Conservation (phyloP, 345 rosid genomes). For the Noccaea bulbosa region DNA sequence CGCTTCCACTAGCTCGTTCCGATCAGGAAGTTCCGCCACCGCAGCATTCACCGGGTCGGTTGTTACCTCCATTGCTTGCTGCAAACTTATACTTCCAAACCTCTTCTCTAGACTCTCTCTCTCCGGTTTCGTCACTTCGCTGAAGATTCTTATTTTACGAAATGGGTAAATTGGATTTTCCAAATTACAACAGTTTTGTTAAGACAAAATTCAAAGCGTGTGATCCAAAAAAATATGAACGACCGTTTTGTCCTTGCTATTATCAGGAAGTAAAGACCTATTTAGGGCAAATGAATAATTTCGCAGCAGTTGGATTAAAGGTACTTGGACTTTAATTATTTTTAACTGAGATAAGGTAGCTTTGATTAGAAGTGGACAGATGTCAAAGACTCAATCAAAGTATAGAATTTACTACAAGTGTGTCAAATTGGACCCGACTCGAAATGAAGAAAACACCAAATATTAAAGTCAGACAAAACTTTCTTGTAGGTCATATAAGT, state of each 20-base stretch:
- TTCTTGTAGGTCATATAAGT: no score
- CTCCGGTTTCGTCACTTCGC: slow-evolving; percentile 28
- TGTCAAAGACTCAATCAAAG: background rate
- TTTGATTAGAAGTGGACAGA: background rate
- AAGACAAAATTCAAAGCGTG: slow-evolving; percentile 20
- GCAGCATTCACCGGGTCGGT: background rate
- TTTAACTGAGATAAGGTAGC: background rate
- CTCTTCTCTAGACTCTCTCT: background rate
- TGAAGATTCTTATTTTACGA: slow-evolving; percentile 26
- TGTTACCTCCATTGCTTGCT: slow-evolving; percentile 34
- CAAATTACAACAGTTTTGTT: background rate
- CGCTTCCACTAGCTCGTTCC: slow-evolving; percentile 6
- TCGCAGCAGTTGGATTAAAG: background rate
- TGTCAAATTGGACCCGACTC: background rate
- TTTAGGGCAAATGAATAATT: slow-evolving; percentile 2
- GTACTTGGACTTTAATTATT: background rate
- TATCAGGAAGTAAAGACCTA: background rate
- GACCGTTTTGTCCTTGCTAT: slow-evolving; percentile 19
- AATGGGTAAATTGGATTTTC: background rate
- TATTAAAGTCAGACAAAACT: background rate
- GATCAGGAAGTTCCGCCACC: background rate
- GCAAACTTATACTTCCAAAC: background rate
- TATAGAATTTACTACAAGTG: background rate
- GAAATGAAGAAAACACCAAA: background rate
- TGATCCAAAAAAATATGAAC: background rate